These are phyloP conservation scores for Metarhizium robertsii DNA, from an alignment of 2,329 filamentous ascomycete genomes.

Conservation along the genomic window DNA sequence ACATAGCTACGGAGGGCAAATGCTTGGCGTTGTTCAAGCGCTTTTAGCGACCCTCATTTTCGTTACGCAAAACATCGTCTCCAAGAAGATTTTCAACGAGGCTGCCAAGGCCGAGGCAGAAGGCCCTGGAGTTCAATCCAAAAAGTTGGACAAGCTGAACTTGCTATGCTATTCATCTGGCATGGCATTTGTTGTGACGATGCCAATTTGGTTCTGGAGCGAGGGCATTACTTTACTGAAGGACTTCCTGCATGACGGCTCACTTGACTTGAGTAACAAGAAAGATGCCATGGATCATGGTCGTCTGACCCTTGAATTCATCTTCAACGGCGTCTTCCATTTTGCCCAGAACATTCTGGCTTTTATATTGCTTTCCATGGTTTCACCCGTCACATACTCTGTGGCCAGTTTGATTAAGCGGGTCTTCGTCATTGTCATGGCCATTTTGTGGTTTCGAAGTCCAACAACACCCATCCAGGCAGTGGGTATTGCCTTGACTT, in stretches of 20 bases:
- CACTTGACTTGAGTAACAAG: conserved; percentile 49
- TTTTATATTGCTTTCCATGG: conserved; percentile 83
- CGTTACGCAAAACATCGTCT: conserved; percentile 97
- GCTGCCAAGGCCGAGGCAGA: conserved; percentile 78
- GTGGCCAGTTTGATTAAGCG: conserved; percentile 94
- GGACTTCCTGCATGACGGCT: conserved; percentile 75
- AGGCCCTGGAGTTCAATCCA: conserved; percentile 47
- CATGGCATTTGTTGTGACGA: conserved; percentile 77
- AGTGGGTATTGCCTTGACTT: conserved; percentile 78
- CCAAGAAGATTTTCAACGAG: conserved; percentile 95
- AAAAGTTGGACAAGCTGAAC: conserved; percentile 94
- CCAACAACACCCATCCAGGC: conserved; percentile 76
- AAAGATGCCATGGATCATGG: conserved; percentile 69
- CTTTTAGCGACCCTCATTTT: conserved; percentile 89
- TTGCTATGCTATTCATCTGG: conserved; percentile 95
- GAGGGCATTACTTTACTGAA: conserved; percentile 72
- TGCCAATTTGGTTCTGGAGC: conserved; percentile 87
- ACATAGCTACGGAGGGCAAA: conserved; percentile 65
- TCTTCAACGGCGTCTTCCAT: conserved; percentile 96
- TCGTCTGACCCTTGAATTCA: conserved; percentile 68
- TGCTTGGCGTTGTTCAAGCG: conserved; percentile 83
- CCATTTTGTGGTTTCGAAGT: conserved; percentile 93
- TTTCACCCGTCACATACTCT: conserved; percentile 94
- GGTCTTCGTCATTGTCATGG: conserved; percentile 91
- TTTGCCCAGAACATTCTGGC: conserved; percentile 95